A percentile compares a stretch with the other conserved stretches of the same genome.
phyloP scores from a whole-genome alignment of 2,329 filamentous ascomycete species.

The Arthrobotrys iridis region DNA sequence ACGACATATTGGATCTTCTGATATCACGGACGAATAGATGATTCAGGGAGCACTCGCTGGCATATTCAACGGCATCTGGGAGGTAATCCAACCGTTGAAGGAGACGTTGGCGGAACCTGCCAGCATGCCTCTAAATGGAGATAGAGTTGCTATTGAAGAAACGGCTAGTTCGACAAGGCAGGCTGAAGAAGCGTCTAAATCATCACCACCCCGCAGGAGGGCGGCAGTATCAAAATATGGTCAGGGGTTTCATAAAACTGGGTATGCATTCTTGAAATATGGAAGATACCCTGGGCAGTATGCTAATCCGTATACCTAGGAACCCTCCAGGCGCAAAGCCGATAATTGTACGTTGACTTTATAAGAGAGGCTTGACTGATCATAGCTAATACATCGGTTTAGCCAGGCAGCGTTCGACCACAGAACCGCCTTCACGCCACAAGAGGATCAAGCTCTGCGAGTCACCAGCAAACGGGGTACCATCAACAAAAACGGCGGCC shows the following conservation, averaged over 20 bases:
- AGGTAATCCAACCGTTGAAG: not conserved
- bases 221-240: not conserved
- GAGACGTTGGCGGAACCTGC: not conserved
- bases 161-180: not conserved
- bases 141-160: conserved; percentile 11
- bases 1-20: conserved; percentile 1
- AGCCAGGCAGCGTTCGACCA: conserved; percentile 10
- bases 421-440: conserved; percentile 8
- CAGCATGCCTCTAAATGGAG: conserved; percentile 41
- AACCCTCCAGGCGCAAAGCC: conserved; percentile 17
- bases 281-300: not conserved
- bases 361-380: not conserved
- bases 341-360: conserved; percentile 18
- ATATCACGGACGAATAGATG: conserved; percentile 33
- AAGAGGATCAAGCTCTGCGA: not conserved
- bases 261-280: conserved; percentile 17
- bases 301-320: conserved; percentile 6
- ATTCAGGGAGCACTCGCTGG: not conserved
- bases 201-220: conserved; percentile 1
- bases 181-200: not conserved
- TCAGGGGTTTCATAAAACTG: conserved; percentile 9
- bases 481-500: not conserved
- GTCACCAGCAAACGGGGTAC: not conserved
- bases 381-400: not conserved
- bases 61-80: not conserved